Percentiles rank a stretch among this genome's conserved stretches.
These are phyloP conservation scores for Ceratocystiopsis minuta DNA, from an alignment of 2,329 filamentous ascomycete species.

Conservation along the genomic window DNA sequence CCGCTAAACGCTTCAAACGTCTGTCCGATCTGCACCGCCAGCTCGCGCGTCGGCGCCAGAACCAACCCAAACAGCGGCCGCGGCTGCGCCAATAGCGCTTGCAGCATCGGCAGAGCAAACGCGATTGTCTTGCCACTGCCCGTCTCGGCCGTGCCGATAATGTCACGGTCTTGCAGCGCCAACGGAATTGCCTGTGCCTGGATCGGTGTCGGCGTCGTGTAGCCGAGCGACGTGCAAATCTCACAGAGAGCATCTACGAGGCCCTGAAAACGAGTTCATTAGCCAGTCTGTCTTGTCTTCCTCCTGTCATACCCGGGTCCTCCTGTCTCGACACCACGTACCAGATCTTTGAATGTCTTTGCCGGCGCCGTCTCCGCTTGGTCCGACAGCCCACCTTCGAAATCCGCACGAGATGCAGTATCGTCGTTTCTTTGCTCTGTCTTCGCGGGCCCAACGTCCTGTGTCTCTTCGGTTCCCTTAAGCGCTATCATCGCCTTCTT, in stretches of 20 bases:
- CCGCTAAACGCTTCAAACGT: conserved; percentile 76
- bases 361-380: background rate
- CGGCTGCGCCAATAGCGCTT: conserved; percentile 75
- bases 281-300: too few species aligned
- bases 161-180: conserved; percentile 62
- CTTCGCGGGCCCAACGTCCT: background rate
- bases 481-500: background rate
- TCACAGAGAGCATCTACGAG: conserved; percentile 78
- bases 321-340: background rate
- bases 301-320: too few species aligned
- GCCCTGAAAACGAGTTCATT: conserved; percentile 29
- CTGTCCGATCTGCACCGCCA: conserved; percentile 81
- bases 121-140: conserved; percentile 92
- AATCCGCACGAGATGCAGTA: too few species aligned
- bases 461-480: background rate
- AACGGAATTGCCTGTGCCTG: conserved; percentile 69
- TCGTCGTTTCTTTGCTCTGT: background rate
- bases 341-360: conserved; percentile 50
- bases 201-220: conserved; percentile 75
- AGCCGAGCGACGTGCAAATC: conserved; percentile 66
- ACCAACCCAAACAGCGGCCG: conserved; percentile 76
- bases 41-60: conserved; percentile 79
- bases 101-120: conserved; percentile 82
- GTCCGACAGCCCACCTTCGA: background rate
- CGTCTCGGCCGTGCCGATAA: conserved; percentile 89